A percentile compares a stretch with the other conserved stretches of the same genome.
phyloP scores from a whole-genome alignment of 768 basidiomycete genomes.

The Pulveroboletus ravenelii region DNA sequence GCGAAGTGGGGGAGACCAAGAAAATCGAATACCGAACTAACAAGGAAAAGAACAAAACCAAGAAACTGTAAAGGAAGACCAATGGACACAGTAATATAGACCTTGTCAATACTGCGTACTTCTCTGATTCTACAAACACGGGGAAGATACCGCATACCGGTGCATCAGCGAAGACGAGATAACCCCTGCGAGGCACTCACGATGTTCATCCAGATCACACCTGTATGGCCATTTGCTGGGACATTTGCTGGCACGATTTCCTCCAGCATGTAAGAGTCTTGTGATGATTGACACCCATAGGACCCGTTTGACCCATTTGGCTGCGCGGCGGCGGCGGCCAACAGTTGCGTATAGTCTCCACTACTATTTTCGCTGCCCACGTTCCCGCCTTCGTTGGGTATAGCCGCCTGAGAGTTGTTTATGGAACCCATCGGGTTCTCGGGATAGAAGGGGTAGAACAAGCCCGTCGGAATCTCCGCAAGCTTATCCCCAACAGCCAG shows the following conservation, averaged over 20 bases:
- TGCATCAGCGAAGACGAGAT: conserved; percentile 31
- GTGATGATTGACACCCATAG: conserved; percentile 51
- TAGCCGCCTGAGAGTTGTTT: conserved; percentile 12
- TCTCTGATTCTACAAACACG: conserved; percentile 20
- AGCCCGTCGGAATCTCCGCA: conserved; percentile 59
- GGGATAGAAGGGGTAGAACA: conserved; percentile 79
- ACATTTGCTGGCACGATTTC: conserved; percentile 46
- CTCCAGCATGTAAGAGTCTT: conserved; percentile 66
- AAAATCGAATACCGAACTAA: neutral
- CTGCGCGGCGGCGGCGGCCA: conserved; percentile 56
- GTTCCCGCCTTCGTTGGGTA: conserved; percentile 17
- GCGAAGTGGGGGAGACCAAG: neutral
- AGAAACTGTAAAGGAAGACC: neutral
- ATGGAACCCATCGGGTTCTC: conserved; percentile 39
- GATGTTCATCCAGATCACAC: conserved; percentile 41
- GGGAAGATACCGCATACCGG: conserved; percentile 5
- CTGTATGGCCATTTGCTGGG: conserved; percentile 29
- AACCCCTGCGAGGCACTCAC: conserved; percentile 35
- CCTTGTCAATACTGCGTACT: conserved; percentile 21
- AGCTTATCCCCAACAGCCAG: conserved; percentile 35
- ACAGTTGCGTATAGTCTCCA: conserved; percentile 47
- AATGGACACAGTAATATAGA: neutral
- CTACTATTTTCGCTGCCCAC: conserved; percentile 14
- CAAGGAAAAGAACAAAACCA: conserved; percentile 4
- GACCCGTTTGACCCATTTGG: conserved; percentile 48